phyloP scores from a whole-genome alignment of 2,329 filamentous ascomycete species.

The Penicillium sp. region DNA sequence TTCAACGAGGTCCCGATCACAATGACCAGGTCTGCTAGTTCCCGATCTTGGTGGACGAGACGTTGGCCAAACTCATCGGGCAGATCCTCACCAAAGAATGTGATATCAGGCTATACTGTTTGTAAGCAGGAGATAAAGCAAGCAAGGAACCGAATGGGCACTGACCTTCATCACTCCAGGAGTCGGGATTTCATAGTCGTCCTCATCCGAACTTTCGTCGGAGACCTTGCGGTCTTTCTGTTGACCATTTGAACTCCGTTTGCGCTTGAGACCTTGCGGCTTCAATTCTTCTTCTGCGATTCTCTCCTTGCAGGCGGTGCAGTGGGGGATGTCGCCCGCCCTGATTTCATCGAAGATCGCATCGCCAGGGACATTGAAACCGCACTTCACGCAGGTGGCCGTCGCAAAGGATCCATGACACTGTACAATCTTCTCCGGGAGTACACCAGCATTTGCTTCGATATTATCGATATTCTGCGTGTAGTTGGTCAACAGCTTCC shows the following conservation, averaged over 20 bases:
- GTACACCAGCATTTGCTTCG: constrained; percentile 80
- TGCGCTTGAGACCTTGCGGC: constrained; percentile 51
- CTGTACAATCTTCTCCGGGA: constrained; percentile 79
- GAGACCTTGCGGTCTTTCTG: constrained; percentile 55
- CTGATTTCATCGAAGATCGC: constrained; percentile 76
- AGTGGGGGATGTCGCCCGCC: constrained; percentile 72
- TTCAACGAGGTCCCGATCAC: constrained; percentile 96
- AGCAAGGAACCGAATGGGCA: background rate
- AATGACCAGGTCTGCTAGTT: constrained; percentile 81
- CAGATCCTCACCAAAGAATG: constrained; percentile 91
- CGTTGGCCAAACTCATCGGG: constrained; percentile 79
- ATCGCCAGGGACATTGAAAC: constrained; percentile 69
- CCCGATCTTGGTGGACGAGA: constrained; percentile 75
- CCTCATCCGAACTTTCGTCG: constrained; percentile 55
- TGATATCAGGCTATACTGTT: constrained; percentile 73
- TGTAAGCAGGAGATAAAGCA: constrained; percentile 7
- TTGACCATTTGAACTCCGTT: constrained; percentile 48
- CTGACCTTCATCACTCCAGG: constrained; percentile 74
- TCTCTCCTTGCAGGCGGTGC: constrained; percentile 63
- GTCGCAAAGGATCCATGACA: constrained; percentile 96
- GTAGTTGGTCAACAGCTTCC: constrained; percentile 92
- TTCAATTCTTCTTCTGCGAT: constrained; percentile 45
- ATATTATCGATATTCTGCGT: constrained; percentile 99
- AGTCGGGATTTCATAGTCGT: constrained; percentile 62
- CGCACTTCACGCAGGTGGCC: constrained; percentile 82